These are phyloP conservation scores for Plasmopara muralis DNA, from an alignment of 352 stramenopile genomes.

Conservation along the genomic window DNA sequence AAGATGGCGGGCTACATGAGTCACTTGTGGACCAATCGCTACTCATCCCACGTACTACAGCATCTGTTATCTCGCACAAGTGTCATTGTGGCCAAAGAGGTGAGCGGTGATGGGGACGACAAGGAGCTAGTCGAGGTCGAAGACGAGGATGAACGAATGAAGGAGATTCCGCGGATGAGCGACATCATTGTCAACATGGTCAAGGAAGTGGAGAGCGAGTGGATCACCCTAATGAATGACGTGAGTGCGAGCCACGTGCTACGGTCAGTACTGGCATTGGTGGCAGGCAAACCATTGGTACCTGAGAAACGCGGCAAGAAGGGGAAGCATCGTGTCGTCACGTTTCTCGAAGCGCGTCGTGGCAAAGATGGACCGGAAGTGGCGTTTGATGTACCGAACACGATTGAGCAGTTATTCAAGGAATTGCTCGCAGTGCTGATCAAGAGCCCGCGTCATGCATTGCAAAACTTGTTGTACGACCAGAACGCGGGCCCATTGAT, in stretches of 20 bases:
- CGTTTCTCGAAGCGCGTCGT: conserved; percentile 39
- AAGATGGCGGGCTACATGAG: conserved; percentile 79
- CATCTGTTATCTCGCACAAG: conserved; percentile 58
- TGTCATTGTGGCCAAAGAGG: conserved; percentile 37
- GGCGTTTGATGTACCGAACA: conserved; percentile 43
- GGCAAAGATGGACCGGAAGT: conserved; percentile 32
- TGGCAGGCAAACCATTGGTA: conserved; percentile 59
- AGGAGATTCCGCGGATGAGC: conserved; percentile 56
- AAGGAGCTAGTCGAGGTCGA: conserved; percentile 19
- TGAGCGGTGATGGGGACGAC: conserved; percentile 17
- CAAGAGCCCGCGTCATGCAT: conserved; percentile 30
- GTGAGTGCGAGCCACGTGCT: conserved; percentile 81
- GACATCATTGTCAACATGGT: conserved; percentile 69
- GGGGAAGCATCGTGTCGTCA: conserved; percentile 62
- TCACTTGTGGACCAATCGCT: conserved; percentile 82
- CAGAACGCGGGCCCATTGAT: conserved; percentile 69
- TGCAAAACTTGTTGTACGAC: conserved; percentile 65
- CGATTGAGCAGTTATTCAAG: conserved; percentile 53
- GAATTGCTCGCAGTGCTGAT: conserved; percentile 52
- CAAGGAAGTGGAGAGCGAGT: conserved; percentile 69
- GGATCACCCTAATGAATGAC: conserved; percentile 82
- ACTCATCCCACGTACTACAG: conserved; percentile 83
- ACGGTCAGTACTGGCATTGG: conserved; percentile 57
- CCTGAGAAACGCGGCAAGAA: conserved; percentile 79
- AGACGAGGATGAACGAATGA: conserved; percentile 52